These are phyloP conservation scores for Stipa capillata DNA, from an alignment of 176 grass and related monocot genomes.

Conservation along the genomic window DNA sequence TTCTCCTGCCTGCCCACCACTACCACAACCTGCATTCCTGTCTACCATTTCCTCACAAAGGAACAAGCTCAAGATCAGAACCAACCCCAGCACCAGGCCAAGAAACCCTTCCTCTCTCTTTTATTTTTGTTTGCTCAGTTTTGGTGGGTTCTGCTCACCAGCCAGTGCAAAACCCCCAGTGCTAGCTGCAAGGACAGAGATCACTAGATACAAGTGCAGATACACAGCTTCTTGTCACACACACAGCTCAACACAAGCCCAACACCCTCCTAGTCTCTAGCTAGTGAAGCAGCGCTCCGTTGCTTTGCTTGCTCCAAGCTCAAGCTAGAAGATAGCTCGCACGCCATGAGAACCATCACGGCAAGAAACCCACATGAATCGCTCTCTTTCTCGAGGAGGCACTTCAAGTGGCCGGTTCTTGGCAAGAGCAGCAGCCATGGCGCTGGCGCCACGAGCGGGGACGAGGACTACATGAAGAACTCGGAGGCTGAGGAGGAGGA, in stretches of 20 bases:
- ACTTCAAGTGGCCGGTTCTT: slow-evolving; percentile 84
- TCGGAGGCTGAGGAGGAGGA: slow-evolving; percentile 52
- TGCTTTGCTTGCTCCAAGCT: slow-evolving; percentile 1
- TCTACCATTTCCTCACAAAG: slow-evolving; percentile 14
- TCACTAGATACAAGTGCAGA: too few species aligned
- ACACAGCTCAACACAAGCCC: not conserved
- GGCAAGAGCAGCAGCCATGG: slow-evolving; percentile 46
- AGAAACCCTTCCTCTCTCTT: not conserved
- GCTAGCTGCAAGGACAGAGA: not conserved
- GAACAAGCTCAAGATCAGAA: slow-evolving; percentile 9
- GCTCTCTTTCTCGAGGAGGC: slow-evolving; percentile 84
- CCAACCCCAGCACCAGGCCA: not conserved
- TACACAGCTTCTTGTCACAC: slow-evolving; percentile 5
- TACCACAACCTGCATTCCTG: slow-evolving; percentile 24
- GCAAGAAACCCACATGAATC: slow-evolving; percentile 61
- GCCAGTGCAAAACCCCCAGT: slow-evolving; percentile 32
- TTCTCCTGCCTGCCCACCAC: slow-evolving; percentile 32
- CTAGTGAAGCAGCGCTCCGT: not conserved
- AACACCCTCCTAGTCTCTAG: not conserved
- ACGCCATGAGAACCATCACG: slow-evolving; percentile 72
- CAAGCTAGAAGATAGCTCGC: not conserved
- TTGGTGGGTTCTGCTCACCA: slow-evolving; percentile 25
- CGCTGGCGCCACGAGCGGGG: slow-evolving; percentile 22
- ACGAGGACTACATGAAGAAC: slow-evolving; percentile 34
- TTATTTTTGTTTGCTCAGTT: slow-evolving; percentile 26